Evolutionary conservation across 2,329 filamentous ascomycete genomes (phyloP), one percentile per base, ranked within the genome.

Genomic region (Phialophora expanda): DNA sequence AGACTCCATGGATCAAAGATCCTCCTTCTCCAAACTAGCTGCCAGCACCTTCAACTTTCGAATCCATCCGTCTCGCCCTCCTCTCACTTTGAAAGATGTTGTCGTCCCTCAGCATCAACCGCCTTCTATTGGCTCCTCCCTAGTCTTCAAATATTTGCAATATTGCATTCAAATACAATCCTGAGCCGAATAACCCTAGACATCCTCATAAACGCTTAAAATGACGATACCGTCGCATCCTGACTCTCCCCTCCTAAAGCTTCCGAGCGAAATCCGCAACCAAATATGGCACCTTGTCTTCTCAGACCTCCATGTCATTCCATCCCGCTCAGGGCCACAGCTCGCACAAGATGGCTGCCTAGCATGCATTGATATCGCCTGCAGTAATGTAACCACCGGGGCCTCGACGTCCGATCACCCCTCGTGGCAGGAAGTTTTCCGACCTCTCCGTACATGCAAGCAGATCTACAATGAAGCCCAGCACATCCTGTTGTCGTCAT

Each of bases 271-370:
- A 48, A 57, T 69, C 30, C 65, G 67, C 32, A 41, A 56, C 30
- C 62, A 66, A 60, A 69, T 69, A 44, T 69, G 65, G 65, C 28
- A 30, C 20, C 22, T 61, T 11, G 50, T 56, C 5, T 69, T 69
- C 41, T 28, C n/a, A 22, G 30, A 57, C 17, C 58, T 56, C 17
- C 48, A 56, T 26, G 54, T 63, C 5, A 62, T 63, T 26, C 58
- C 62, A 14, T 53, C 44, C 6, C 44, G 9, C 30, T 26, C 26
- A 17, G 38, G 30, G 28, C 7, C 24, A 6, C 6, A 17, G 24
- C 5, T 56, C 17, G 20, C n/a, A 20, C 38, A 56, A n/a, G 17
- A 30, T 12, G 24, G 44, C 38, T 64, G 63, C n/a, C 46, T n/a
- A 4, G 58, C 56, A 11, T 68, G 66, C 48, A 51, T 26, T 28